These are phyloP conservation scores for Holtermanniella nyarrowii DNA, from an alignment of 768 basidiomycete species.

Conservation along the genomic window DNA sequence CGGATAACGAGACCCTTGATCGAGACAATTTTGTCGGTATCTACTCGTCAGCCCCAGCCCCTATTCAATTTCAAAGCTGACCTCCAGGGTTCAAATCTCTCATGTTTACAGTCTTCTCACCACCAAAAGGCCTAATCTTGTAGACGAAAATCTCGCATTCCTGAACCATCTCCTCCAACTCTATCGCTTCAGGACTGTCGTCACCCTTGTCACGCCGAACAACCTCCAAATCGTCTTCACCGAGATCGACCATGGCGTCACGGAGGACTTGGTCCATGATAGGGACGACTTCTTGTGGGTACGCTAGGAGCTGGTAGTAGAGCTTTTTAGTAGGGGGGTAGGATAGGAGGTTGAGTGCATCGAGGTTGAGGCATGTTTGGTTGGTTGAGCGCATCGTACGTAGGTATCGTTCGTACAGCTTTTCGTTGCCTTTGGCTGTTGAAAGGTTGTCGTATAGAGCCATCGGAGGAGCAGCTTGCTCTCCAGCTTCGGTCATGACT, in stretches of 20 bases:
- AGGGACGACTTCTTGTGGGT: constrained; percentile 94
- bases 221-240: constrained; percentile 54
- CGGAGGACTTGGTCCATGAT: constrained; percentile 95
- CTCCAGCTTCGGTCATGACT: constrained; percentile 29
- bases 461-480: constrained; percentile 22
- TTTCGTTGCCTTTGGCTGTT: constrained; percentile 26
- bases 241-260: constrained; percentile 79
- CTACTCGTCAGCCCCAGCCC: constrained; percentile 43
- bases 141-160: constrained; percentile 80
- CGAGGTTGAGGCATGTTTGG: constrained; percentile 87
- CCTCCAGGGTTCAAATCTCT: constrained; percentile 87
- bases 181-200: constrained; percentile 49
- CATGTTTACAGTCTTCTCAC: constrained; percentile 67
- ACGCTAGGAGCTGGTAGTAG: constrained; percentile 71
- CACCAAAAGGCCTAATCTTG: constrained; percentile 85
- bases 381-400: constrained; percentile 79
- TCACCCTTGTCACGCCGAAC: constrained; percentile 38
- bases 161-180: constrained; percentile 63
- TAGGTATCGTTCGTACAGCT: constrained; percentile 67
- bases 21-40: constrained; percentile 93
- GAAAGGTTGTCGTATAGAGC: constrained; percentile 37
- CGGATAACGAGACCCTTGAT: constrained; percentile 97
- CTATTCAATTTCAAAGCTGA: constrained; percentile 36
- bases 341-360: constrained; percentile 71
- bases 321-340: constrained; percentile 79